A percentile compares a stretch with the other conserved stretches of the same genome.
Evolutionary conservation across 2,329 filamentous ascomycete species (phyloP).

Genomic region (Pseudopithomyces maydicus): DNA sequence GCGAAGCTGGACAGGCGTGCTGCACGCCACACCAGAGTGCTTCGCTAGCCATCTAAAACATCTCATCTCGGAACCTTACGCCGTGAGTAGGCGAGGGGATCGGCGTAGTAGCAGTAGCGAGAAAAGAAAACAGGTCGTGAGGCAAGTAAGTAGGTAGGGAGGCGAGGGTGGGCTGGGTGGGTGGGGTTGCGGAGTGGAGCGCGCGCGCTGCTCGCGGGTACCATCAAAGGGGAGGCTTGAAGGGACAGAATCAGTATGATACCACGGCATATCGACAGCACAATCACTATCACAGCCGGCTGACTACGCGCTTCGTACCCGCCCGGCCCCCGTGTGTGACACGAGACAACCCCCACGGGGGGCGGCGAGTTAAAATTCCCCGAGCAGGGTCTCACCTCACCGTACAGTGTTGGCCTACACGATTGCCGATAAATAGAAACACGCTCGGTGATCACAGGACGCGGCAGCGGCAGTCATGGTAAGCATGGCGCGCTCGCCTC

Average conservation of each 20-base stretch:
- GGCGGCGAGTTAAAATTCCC: constrained; percentile 30
- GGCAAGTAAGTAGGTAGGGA: too few species aligned
- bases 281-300: not conserved
- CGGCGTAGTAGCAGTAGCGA: not conserved
- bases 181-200: not conserved
- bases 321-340: constrained; percentile 24
- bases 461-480: constrained; percentile 45
- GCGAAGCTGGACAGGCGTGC: constrained; percentile 7
- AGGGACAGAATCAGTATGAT: too few species aligned
- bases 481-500: constrained; percentile 33
- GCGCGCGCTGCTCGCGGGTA: constrained; percentile 7
- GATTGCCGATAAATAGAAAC: constrained; percentile 28
- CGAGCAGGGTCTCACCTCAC: not conserved
- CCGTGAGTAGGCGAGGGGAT: not conserved
- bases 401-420: not conserved
- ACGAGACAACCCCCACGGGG: constrained; percentile 32
- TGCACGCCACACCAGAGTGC: constrained; percentile 3
- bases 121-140: not conserved
- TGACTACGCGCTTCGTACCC: too few species aligned
- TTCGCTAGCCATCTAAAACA: not conserved
- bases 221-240: not conserved
- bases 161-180: too few species aligned
- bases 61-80: not conserved
- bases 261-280: constrained; percentile 1
- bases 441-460: constrained; percentile 30